phyloP scores from a whole-genome alignment of 75 land plant species.

The Selaginella tamariscina region DNA sequence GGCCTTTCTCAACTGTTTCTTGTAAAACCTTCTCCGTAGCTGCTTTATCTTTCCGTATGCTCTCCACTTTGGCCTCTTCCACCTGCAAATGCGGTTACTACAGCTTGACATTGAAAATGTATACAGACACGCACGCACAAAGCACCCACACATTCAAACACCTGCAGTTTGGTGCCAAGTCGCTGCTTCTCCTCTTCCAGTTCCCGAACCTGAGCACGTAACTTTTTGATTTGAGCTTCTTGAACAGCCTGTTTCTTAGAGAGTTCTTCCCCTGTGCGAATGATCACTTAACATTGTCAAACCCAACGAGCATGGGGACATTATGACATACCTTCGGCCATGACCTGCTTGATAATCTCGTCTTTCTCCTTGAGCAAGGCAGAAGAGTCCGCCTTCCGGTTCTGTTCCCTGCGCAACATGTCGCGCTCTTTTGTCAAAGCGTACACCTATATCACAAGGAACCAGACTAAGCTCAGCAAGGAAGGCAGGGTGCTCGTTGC shows the following conservation, averaged over 20 bases:
- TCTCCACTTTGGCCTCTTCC: conserved; percentile 96
- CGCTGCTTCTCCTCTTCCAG: conserved; percentile 94
- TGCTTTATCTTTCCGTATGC: conserved; percentile 78
- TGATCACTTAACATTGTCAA: too few species aligned
- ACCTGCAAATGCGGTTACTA: conserved; percentile 39
- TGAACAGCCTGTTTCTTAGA: conserved; percentile 98
- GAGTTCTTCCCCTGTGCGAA: conserved; percentile 92
- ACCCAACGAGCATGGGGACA: background rate
- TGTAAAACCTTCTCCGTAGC: conserved; percentile 88
- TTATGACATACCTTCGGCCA: conserved; percentile 79
- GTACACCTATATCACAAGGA: conserved; percentile 45
- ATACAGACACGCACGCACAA: background rate
- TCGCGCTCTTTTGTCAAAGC: conserved; percentile 90
- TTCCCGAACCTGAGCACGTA: conserved; percentile 84
- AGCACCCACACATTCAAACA: too few species aligned
- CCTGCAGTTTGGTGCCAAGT: conserved; percentile 82
- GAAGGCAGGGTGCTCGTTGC: background rate
- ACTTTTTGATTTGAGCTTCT: conserved; percentile 75
- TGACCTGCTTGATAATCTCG: conserved; percentile 94
- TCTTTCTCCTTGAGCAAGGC: conserved; percentile 93
- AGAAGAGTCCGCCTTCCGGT: conserved; percentile 72
- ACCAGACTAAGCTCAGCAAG: background rate
- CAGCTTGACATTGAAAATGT: background rate
- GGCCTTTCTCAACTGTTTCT: conserved; percentile 84
- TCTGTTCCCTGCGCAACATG: conserved; percentile 86